Base-by-base conservation (phyloP, 2,329 filamentous ascomycete species). In the Trichothecium roseum region DNA sequence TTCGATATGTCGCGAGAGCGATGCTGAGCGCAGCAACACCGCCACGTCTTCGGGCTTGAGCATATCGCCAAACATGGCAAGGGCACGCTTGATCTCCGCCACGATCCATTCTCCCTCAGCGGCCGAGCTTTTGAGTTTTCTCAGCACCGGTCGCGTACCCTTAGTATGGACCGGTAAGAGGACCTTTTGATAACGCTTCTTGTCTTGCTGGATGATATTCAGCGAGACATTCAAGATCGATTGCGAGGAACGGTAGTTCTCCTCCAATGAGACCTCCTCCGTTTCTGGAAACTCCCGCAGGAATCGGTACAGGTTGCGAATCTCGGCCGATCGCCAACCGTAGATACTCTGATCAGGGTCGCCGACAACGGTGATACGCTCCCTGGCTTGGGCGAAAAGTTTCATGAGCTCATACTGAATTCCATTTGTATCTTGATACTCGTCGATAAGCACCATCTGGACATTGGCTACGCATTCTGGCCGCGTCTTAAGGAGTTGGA, bases 261-360 rank as follows among this genome's bases (percentile, higher is more conserved):
- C 84, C 52, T 95, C 84, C 3, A 98, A 66, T 5, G 89, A 78
- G 30, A 95, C 77, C 39, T 91, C 81, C 4, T 86, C 72, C 0
- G 87, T 91, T 18, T 81, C 72, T 0, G 79, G 79, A 50, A 83
- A 95, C 39, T 85, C 78, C 29, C 66, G 65, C 35, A 86, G 73
- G 66, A 98, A 78, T 3, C 83, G 77, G 44, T 75, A 74, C 32
- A 96, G 68, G 48, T 96, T 98, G 53, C 81, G 81, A 46, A 89
- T 85, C 55, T 98, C 89, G 8, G 91, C 89, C 7, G 86, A 88
- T 15, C 89, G 80, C 69, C 93, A 98, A 15, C 89, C 85, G 54
- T 96, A 98, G 38, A 98, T 98, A 54, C 88, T 95, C 57, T 98
- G 89, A 54, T 98, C 91, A 0, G 91, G 89, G 53, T 98, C 89